Conservation (phyloP, 2,329 filamentous ascomycete species). For the Aspergillus sojae region DNA sequence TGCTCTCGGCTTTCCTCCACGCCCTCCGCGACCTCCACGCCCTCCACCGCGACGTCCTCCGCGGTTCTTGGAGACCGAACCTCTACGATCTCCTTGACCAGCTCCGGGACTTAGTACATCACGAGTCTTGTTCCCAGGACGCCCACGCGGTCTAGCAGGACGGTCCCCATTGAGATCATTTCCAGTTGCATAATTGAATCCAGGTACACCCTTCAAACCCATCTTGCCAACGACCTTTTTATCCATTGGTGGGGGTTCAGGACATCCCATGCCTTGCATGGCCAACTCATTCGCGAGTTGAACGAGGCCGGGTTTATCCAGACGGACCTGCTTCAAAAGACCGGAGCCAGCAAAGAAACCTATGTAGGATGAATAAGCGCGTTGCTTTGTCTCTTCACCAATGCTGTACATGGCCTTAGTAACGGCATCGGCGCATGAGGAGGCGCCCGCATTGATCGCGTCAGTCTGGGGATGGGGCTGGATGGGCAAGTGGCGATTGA, state of each 20-base stretch:
- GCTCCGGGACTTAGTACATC: slow-evolving; percentile 29
- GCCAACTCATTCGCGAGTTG: slow-evolving; percentile 42
- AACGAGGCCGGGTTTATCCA: slow-evolving; percentile 38
- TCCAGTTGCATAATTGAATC: slow-evolving; percentile 34
- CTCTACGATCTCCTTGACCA: slow-evolving; percentile 19
- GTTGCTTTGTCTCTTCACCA: slow-evolving; percentile 37
- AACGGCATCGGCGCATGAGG: slow-evolving; percentile 35
- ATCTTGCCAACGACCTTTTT: slow-evolving; percentile 43
- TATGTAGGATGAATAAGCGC: slow-evolving; percentile 41
- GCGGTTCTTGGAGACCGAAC: slow-evolving; percentile 25
- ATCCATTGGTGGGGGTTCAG: slow-evolving; percentile 41
- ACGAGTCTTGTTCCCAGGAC: slow-evolving; percentile 21
- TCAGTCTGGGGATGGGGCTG: slow-evolving; percentile 48
- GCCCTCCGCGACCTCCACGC: slow-evolving; percentile 17
- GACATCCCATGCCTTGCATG: slow-evolving; percentile 39
- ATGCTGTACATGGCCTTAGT: slow-evolving; percentile 30
- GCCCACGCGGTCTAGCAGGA: slow-evolving; percentile 16
- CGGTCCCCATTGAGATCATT: slow-evolving; percentile 15
- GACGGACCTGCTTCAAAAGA: slow-evolving; percentile 33
- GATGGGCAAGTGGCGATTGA: slow-evolving; percentile 55
- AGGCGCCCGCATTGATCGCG: slow-evolving; percentile 41
- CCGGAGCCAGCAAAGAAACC: slow-evolving; percentile 39
- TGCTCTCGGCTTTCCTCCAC: slow-evolving; percentile 11
- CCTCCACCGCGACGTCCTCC: slow-evolving; percentile 22
- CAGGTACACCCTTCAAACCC: slow-evolving; percentile 43